Conservation (phyloP, 169 alveolate species). For the Babesia sp. region DNA sequence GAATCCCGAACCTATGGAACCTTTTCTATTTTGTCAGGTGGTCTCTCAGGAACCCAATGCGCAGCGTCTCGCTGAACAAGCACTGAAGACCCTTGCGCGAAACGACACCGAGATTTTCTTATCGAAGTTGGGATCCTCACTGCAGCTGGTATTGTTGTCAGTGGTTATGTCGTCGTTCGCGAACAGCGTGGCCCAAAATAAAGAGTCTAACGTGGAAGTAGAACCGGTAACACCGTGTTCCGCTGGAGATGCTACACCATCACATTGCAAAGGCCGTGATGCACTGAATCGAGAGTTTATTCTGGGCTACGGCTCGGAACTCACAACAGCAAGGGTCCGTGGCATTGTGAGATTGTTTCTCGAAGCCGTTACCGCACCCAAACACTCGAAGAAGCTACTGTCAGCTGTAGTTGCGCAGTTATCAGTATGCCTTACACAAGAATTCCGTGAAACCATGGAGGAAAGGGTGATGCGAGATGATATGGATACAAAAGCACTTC, state of each 20-base stretch:
- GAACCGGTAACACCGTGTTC: not conserved
- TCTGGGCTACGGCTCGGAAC: slow-evolving; percentile 25
- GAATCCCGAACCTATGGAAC: slow-evolving; percentile 32
- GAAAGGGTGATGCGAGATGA: not conserved
- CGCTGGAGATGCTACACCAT: not conserved
- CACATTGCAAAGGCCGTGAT: too few species aligned
- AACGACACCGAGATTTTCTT: slow-evolving; percentile 48
- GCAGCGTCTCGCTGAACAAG: slow-evolving; percentile 60
- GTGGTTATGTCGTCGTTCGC: slow-evolving; percentile 26
- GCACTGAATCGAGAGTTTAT: not conserved
- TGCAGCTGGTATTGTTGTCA: slow-evolving; percentile 11
- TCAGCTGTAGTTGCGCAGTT: slow-evolving; percentile 11
- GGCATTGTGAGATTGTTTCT: slow-evolving; percentile 44
- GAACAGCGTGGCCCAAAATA: not conserved
- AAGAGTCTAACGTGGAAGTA: not conserved
- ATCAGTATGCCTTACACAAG: not conserved
- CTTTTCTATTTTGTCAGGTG: slow-evolving; percentile 40
- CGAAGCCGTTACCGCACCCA: slow-evolving; percentile 22
- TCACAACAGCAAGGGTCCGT: slow-evolving; percentile 30
- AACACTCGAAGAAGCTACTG: slow-evolving; percentile 13
- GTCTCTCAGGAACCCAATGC: slow-evolving; percentile 35
- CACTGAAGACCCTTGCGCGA: slow-evolving; percentile 31
- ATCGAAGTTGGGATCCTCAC: slow-evolving; percentile 9
- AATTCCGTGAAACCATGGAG: slow-evolving; percentile 1
- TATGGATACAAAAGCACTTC: not conserved